Conservation (phyloP, 2,329 filamentous ascomycete species). For the Nothophoma quercina region DNA sequence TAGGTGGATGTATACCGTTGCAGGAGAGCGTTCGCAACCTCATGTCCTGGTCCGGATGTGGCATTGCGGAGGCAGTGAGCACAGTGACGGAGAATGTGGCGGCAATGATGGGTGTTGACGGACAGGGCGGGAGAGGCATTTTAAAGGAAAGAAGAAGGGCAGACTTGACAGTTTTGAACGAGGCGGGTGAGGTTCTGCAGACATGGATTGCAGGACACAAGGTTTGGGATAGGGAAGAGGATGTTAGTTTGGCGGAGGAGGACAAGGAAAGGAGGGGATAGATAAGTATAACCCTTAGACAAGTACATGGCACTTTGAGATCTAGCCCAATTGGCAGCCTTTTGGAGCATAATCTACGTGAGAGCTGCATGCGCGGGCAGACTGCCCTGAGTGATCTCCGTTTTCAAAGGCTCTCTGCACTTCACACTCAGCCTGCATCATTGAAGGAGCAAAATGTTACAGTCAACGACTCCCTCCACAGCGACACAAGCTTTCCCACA, state of each 20-base stretch:
- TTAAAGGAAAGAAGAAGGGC: slow-evolving; percentile 56
- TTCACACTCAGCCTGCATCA: too few relatives aligned
- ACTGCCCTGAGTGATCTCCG: too few relatives aligned
- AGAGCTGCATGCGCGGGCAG: too few relatives aligned
- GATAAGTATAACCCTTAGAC: background rate
- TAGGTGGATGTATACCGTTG: slow-evolving; percentile 61
- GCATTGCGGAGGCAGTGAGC: slow-evolving; percentile 57
- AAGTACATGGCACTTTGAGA: too few relatives aligned
- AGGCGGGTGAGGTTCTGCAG: slow-evolving; percentile 57
- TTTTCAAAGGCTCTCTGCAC: too few relatives aligned
- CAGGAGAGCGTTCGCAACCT: slow-evolving; percentile 61
- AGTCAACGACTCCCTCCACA: too few relatives aligned
- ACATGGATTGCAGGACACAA: slow-evolving; percentile 61
- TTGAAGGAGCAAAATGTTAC: too few relatives aligned
- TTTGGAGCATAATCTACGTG: background rate
- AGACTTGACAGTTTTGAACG: slow-evolving; percentile 59
- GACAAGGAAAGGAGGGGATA: slow-evolving; percentile 40
- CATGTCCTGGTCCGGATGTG: slow-evolving; percentile 56
- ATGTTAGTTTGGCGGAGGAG: slow-evolving; percentile 32
- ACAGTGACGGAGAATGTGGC: slow-evolving; percentile 61
- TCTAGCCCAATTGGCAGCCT: too few relatives aligned
- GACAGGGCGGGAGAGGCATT: slow-evolving; percentile 51
- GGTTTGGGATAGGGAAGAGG: slow-evolving; percentile 54
- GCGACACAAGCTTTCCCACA: too few relatives aligned
- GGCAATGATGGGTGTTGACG: slow-evolving; percentile 57